phyloP scores from a whole-genome alignment of 192 early-diverging fungal species.

The Jimgerdemannia flammicorona region DNA sequence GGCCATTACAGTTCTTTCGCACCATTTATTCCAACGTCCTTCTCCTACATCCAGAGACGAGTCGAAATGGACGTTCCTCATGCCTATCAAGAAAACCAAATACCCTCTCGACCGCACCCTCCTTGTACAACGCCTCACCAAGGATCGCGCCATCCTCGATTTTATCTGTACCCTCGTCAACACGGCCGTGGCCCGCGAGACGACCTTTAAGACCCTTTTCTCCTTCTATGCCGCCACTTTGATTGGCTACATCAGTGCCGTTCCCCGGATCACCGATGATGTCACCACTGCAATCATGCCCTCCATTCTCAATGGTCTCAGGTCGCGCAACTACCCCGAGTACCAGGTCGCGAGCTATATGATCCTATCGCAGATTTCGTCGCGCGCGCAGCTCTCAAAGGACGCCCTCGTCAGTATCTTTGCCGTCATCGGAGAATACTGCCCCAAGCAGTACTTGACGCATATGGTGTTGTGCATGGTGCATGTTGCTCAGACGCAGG shows the following conservation, averaged over 20 bases:
- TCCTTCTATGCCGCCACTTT: slow-evolving; percentile 67
- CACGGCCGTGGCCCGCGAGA: slow-evolving; percentile 25
- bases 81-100: slow-evolving; percentile 46
- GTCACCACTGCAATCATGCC: slow-evolving; percentile 56
- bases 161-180: slow-evolving; percentile 72
- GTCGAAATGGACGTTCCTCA: slow-evolving; percentile 57
- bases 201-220: slow-evolving; percentile 49
- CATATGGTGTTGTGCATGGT: slow-evolving; percentile 44
- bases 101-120: slow-evolving; percentile 63
- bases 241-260: slow-evolving; percentile 48
- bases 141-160: slow-evolving; percentile 67
- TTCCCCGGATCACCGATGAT: slow-evolving; percentile 48
- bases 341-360: slow-evolving; percentile 59
- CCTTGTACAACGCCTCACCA: slow-evolving; percentile 66
- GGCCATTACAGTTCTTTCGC: not conserved
- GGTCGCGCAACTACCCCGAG: slow-evolving; percentile 33
- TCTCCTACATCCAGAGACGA: slow-evolving; percentile 29
- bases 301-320: slow-evolving; percentile 48
- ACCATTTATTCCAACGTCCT: not conserved
- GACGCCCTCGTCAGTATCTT: slow-evolving; percentile 44
- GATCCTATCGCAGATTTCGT: slow-evolving; percentile 61
- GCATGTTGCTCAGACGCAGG: slow-evolving; percentile 53
- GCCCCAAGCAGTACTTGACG: slow-evolving; percentile 17
- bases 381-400: slow-evolving; percentile 36
- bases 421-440: slow-evolving; percentile 33